phyloP scores from a whole-genome alignment of 805 yeast genomes.

The Hermanozyma aechmeae region DNA sequence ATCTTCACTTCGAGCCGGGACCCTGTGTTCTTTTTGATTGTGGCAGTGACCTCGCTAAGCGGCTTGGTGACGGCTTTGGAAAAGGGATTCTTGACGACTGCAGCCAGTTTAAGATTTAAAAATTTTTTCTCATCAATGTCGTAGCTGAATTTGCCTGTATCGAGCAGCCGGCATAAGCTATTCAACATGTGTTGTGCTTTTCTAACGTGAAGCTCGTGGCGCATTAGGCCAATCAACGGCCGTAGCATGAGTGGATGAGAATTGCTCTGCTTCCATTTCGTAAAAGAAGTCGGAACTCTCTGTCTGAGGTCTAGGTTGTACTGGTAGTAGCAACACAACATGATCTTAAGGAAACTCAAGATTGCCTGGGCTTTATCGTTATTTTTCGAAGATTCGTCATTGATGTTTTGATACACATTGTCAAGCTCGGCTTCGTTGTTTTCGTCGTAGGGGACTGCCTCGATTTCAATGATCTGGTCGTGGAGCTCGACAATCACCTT shows the following conservation, averaged over 20 bases:
- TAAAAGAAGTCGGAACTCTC: slow-evolving; percentile 38
- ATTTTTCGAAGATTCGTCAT: slow-evolving; percentile 19
- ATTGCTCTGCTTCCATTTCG: slow-evolving; percentile 34
- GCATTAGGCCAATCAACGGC: slow-evolving; percentile 50
- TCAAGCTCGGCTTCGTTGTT: slow-evolving; percentile 25
- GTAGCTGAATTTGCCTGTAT: slow-evolving; percentile 1
- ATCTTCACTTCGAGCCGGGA: slow-evolving; percentile 19
- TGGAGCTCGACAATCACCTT: slow-evolving; percentile 57
- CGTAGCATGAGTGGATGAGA: slow-evolving; percentile 40
- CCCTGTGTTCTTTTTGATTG: no score
- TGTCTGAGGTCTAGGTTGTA: slow-evolving; percentile 34
- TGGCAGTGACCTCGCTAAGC: no score
- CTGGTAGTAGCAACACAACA: slow-evolving; percentile 52
- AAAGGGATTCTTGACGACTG: slow-evolving; percentile 21
- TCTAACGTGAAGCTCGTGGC: slow-evolving; percentile 38
- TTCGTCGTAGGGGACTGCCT: slow-evolving; percentile 40
- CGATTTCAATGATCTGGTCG: slow-evolving; percentile 64
- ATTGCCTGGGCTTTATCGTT: slow-evolving; percentile 45
- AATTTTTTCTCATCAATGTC: slow-evolving; percentile 12
- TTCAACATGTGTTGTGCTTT: slow-evolving; percentile 20
- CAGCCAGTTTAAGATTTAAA: slow-evolving; percentile 12
- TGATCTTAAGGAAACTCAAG: slow-evolving; percentile 42
- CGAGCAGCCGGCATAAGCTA: slow-evolving; percentile 7
- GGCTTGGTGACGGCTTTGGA: slow-evolving; percentile 32
- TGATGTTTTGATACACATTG: slow-evolving; percentile 21